These are phyloP conservation scores for Talaromyces atroroseus DNA, from an alignment of 2,329 filamentous ascomycete genomes.

Conservation along the genomic window DNA sequence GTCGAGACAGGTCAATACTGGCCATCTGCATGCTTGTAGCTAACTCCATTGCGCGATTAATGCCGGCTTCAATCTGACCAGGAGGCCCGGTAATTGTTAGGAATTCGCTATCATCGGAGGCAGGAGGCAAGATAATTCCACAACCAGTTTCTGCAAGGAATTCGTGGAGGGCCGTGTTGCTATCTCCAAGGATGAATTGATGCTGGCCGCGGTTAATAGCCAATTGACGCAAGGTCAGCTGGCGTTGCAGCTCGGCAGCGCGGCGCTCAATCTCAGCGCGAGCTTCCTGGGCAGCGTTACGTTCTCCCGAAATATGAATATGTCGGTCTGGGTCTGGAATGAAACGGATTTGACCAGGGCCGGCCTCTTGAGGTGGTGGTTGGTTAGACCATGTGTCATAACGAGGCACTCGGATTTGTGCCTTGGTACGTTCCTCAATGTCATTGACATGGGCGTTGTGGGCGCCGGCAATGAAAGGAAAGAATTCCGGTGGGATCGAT, in stretches of 20 bases:
- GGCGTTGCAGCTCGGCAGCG: constrained; percentile 67
- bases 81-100: constrained; percentile 79
- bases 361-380: constrained; percentile 59
- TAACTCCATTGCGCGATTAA: constrained; percentile 81
- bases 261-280: constrained; percentile 75
- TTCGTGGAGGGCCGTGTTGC: constrained; percentile 71
- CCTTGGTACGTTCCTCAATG: constrained; percentile 66
- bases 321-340: constrained; percentile 65
- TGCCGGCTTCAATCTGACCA: constrained; percentile 65
- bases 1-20: constrained; percentile 73
- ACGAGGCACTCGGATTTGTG: constrained; percentile 76
- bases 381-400: constrained; percentile 68
- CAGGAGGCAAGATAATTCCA: constrained; percentile 72
- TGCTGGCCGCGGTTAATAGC: constrained; percentile 81
- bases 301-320: constrained; percentile 83
- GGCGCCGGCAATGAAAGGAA: constrained; percentile 85
- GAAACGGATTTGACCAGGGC: constrained; percentile 65
- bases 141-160: constrained; percentile 91
- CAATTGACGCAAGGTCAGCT: constrained; percentile 71
- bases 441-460: constrained; percentile 62
- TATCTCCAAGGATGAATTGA: constrained; percentile 88
- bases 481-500: constrained; percentile 84
- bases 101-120: constrained; percentile 70
- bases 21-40: constrained; percentile 81
- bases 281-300: constrained; percentile 71